These are phyloP conservation scores for Ostreobium quekettii DNA, from an alignment of 139 green algal species.

Conservation along the genomic window DNA sequence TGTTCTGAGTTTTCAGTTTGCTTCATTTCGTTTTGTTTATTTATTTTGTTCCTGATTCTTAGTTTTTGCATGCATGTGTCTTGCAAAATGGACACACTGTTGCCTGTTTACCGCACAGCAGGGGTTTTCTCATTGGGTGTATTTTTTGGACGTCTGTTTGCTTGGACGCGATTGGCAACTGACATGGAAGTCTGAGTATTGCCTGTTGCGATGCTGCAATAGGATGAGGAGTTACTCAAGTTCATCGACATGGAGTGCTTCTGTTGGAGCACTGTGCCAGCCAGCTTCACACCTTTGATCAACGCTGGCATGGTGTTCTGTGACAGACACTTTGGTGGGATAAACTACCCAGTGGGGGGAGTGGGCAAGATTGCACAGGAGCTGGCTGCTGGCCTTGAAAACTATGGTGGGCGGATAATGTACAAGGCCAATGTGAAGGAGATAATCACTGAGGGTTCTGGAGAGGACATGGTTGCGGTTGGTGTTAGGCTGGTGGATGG, in stretches of 20 bases:
- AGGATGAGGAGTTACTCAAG: conserved; percentile 74
- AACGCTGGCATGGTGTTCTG: conserved; percentile 88
- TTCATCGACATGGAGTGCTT: conserved; percentile 98
- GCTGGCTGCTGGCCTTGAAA: conserved; percentile 49
- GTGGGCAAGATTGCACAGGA: conserved; percentile 76
- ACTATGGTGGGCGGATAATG: conserved; percentile 57
- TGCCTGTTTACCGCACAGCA: too few species aligned
- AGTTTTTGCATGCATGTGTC: too few species aligned
- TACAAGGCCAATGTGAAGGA: conserved; percentile 87
- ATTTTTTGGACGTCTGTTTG: too few species aligned
- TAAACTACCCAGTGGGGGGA: conserved; percentile 91
- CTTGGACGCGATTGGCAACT: too few species aligned
- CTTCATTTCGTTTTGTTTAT: too few species aligned
- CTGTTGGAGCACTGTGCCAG: conserved; percentile 84
- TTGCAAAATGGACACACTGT: too few species aligned
- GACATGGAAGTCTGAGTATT: too few species aligned
- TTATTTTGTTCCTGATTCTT: too few species aligned
- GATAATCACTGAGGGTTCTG: conserved; percentile 60
- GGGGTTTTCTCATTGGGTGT: too few species aligned
- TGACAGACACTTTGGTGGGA: conserved; percentile 85
- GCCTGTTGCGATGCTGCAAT: too few species aligned
- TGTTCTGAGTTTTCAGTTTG: too few species aligned
- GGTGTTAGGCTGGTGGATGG: conserved; percentile 72
- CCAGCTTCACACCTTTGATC: conserved; percentile 89
- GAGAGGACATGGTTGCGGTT: conserved; percentile 29